Evolutionary conservation across 768 basidiomycete genomes (phyloP), one percentile per base, ranked within the genome.

Genomic region (Symmetrospora coprosmae): DNA sequence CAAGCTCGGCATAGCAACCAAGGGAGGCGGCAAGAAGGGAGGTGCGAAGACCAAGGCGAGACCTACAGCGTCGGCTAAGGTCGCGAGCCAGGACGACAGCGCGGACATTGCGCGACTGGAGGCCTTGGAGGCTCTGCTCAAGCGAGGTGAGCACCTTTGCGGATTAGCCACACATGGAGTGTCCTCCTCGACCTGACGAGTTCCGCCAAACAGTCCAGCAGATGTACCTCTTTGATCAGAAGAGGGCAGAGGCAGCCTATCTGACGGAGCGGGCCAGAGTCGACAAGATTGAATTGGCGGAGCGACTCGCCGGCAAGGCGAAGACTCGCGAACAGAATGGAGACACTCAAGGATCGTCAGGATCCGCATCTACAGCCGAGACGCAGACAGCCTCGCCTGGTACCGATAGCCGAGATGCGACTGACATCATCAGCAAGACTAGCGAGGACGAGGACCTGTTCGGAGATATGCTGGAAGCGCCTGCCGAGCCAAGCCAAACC

Each of bases 401-500:
- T n/a, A n/a, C n/a, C n/a, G n/a, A n/a, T n/a, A n/a, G n/a, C n/a
- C n/a, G n/a, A n/a, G n/a, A n/a, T 21, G 25, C 4, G 19, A 14
- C 30, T 17, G 34, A 51, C 30, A 35, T 9, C 9, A 5, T n/a
- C 8, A 25, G 11, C 11, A 28, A 33, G 30, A 16, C 33, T 4
- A 27, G 16, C 17, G 58, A 61, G 33, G 64, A 37, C 49, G 72
- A 71, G 9, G 73, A 71, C 19, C 82, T 88, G 16, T 73, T 94
- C 31, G 78, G 90, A 58, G 83, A 80, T 38, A 74, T 90, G 49
- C 75, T 92, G 43, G 85, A 90, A 23, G 77, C 77, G 50, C n/a
- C n/a, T n/a, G n/a, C n/a, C n/a, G n/a, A n/a, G n/a, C n/a, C n/a
- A n/a, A 74, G 4, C 23, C 2, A 13, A 27, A 31, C 30, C 28